Evolutionary conservation across 1,284 basidiomycete species (phyloP).

Genomic region (Malassezia sympodialis): DNA sequence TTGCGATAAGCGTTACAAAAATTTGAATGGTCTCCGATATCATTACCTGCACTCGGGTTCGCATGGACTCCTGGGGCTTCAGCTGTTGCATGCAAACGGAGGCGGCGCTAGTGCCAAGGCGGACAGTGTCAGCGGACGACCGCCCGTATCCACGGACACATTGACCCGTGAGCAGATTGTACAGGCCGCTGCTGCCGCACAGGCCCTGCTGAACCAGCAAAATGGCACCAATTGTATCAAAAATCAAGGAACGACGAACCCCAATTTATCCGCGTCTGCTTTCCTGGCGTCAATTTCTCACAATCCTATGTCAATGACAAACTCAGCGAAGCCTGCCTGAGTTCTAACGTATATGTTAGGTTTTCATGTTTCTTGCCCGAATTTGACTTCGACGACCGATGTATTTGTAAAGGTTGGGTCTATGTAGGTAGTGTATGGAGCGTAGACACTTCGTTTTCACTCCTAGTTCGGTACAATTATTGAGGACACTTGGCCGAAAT

Average conservation of each 20-base stretch:
- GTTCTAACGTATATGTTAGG: not conserved
- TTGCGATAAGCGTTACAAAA: slow-evolving; percentile 89
- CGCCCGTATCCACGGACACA: slow-evolving; percentile 39
- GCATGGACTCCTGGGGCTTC: slow-evolving; percentile 54
- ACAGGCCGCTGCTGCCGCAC: slow-evolving; percentile 40
- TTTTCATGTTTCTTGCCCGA: not conserved
- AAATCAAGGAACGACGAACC: slow-evolving; percentile 2
- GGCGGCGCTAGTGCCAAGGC: slow-evolving; percentile 43
- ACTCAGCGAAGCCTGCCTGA: not conserved
- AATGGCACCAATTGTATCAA: slow-evolving; percentile 29
- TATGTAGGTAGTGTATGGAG: not conserved
- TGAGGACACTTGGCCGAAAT: slow-evolving; percentile 24
- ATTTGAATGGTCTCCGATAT: slow-evolving; percentile 59
- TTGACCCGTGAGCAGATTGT: slow-evolving; percentile 40
- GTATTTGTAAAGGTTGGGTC: not conserved
- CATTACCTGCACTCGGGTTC: slow-evolving; percentile 95
- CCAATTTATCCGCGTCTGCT: slow-evolving; percentile 1
- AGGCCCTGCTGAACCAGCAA: slow-evolving; percentile 30
- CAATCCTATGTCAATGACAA: not conserved
- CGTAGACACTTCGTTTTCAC: not conserved
- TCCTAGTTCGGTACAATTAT: not conserved
- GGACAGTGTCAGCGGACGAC: slow-evolving; percentile 36
- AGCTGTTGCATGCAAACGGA: slow-evolving; percentile 39
- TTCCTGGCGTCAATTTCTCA: slow-evolving; percentile 5
- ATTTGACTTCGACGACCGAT: not conserved